These are phyloP conservation scores for Phytophthora ohioensis DNA, from an alignment of 352 stramenopile species.

Conservation along the genomic window DNA sequence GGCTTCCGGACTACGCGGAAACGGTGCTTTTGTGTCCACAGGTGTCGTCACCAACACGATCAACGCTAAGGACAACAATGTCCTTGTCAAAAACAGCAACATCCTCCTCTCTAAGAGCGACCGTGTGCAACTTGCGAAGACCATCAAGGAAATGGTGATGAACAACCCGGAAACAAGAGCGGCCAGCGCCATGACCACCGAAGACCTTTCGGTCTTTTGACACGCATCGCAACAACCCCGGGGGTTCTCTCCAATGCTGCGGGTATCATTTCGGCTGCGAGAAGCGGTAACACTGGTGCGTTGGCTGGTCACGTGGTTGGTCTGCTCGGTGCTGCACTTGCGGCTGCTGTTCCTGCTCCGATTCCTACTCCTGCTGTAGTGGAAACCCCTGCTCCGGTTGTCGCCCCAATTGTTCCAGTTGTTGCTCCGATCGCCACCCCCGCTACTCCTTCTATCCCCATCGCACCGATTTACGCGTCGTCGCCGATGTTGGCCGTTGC, in stretches of 20 bases:
- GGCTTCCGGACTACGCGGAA: background rate
- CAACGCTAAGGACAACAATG: slow-evolving; percentile 27
- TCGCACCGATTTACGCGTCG: background rate
- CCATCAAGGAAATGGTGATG: background rate
- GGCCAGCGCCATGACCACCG: slow-evolving; percentile 2
- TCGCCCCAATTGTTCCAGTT: background rate
- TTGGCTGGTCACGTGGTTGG: slow-evolving; percentile 15
- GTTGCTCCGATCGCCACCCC: background rate
- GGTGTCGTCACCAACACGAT: slow-evolving; percentile 22
- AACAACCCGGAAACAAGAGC: slow-evolving; percentile 2
- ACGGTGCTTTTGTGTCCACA: background rate
- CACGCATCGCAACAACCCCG: slow-evolving; percentile 7
- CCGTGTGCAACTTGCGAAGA: slow-evolving; percentile 24
- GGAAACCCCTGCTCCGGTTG: background rate
- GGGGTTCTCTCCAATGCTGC: slow-evolving; percentile 5
- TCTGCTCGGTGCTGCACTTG: slow-evolving; percentile 4
- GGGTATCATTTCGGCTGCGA: slow-evolving; percentile 20
- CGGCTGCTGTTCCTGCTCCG: background rate
- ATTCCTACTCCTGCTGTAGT: background rate
- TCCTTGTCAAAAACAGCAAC: slow-evolving; percentile 26
- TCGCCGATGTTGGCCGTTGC: background rate
- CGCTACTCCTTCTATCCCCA: background rate
- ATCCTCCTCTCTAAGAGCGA: slow-evolving; percentile 24
- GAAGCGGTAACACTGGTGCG: slow-evolving; percentile 12
- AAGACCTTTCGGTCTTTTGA: slow-evolving; percentile 16